Base-by-base conservation (phyloP, 257 asterid species). In the Solanum bukasovii region DNA sequence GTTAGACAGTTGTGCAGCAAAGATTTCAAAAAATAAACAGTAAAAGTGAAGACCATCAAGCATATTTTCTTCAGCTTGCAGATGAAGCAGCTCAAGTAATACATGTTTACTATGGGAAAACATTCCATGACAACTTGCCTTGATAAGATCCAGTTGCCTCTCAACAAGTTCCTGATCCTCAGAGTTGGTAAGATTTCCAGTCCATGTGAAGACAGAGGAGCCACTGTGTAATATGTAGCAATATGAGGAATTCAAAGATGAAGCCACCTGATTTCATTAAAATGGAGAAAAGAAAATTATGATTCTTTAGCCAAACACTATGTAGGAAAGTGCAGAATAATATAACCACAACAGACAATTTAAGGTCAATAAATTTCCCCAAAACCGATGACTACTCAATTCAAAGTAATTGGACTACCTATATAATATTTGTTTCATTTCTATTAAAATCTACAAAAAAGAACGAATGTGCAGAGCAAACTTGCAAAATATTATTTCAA, bases 121-220 rank as follows among this genome's bases (percentile, higher is more conserved):
- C 71, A 49, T 49, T 6, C 21, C 13, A 82, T 31, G 42, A 81
- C 7, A 49, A 82, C 86, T 25, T 88, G 95, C 99, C 98, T 94
- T 95, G 90, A 98, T 94, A 79, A 96, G 89, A 93, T 98, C 99
- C 86, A 98, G 95, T 92, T 92, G 98, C 93, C 99, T 94, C 93
- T 98, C 99, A n/a, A 92, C 98, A 82, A 95, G 94, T 89, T 98
- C 99, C 83, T 94, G 99, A 91, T 93, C 96, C 63, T 95, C 99
- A 12, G 98, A 89, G 61, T 98, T 87, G 77, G 99, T 96, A 74
- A 94, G 96, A 89, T 89, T 98, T 86, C 99, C 99, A 1, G 91
- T 93, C 99, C 99, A 98, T 56, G 97, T 94, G 89, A 95, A 96
- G 87, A 98, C 88, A 27, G 95, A 87, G 90, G 98, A 90, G 59